Percentiles rank a stretch among this genome's conserved stretches.
These are phyloP conservation scores for Chlorella sp. DNA, from an alignment of 139 green algal genomes.

Conservation along the genomic window DNA sequence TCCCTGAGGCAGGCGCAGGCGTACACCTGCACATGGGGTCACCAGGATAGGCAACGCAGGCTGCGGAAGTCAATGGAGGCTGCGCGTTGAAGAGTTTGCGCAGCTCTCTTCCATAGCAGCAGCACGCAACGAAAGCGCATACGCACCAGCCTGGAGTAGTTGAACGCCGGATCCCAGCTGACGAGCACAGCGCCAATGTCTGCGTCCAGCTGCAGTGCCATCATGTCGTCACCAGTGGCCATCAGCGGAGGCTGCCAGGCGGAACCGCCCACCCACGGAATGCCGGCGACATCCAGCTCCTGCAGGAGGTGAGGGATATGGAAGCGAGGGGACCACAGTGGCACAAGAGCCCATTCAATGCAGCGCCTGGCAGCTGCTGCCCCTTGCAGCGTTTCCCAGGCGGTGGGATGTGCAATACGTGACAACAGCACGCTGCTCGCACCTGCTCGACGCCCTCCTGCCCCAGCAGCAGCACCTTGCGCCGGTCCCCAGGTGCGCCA, in stretches of 20 bases:
- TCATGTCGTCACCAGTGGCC: conserved; percentile 23
- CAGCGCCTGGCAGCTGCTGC: no score
- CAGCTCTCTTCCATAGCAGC: no score
- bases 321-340: no score
- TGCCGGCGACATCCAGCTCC: conserved; percentile 6
- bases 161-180: conserved; percentile 52
- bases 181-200: conserved; percentile 55
- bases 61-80: no score
- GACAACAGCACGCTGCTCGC: no score
- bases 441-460: conserved; percentile 34
- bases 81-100: no score
- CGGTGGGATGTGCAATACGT: no score
- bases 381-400: no score
- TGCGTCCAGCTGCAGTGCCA: conserved; percentile 36
- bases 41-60: no score
- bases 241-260: conserved; percentile 14
- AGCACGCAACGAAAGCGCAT: no score
- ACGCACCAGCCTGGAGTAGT: conserved; percentile 36
- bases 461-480: conserved; percentile 44
- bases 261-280: conserved; percentile 22
- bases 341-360: no score
- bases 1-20: conserved; percentile 40
- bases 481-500: background rate
- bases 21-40: conserved; percentile 20
- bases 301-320: background rate